A percentile compares a stretch with the other conserved stretches of the same genome.
phyloP scores from a whole-genome alignment of 2,329 filamentous ascomycete genomes.

The Fusarium miscanthi region DNA sequence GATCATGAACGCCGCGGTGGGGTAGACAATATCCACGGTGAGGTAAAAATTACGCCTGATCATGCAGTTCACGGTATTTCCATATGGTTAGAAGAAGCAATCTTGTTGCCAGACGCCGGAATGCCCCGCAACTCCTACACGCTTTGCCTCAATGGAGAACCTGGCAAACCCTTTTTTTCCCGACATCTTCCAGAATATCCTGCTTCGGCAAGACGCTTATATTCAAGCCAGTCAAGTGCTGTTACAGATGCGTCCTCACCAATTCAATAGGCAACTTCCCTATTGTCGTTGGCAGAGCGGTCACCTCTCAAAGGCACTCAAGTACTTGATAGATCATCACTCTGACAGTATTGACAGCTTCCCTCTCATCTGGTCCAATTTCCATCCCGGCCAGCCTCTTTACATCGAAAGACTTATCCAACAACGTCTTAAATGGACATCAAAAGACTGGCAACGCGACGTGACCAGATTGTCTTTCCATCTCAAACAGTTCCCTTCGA shows the following conservation, averaged over 20 bases:
- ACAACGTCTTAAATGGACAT: neutral
- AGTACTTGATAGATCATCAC: neutral
- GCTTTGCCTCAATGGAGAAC: conserved; percentile 2
- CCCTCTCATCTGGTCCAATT: neutral
- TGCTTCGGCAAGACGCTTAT: neutral
- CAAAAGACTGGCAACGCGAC: neutral
- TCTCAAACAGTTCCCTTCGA: neutral
- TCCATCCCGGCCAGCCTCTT: neutral
- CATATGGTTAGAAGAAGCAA: neutral
- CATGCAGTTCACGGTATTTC: neutral
- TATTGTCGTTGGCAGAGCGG: neutral
- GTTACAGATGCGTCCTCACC: neutral
- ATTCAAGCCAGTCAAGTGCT: neutral
- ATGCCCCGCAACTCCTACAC: conserved; percentile 7
- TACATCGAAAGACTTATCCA: neutral
- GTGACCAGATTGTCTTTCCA: neutral
- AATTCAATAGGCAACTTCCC: neutral
- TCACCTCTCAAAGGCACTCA: neutral
- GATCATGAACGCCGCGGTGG: too few relatives aligned
- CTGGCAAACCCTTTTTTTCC: neutral
- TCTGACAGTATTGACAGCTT: neutral
- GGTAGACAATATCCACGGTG: too few relatives aligned
- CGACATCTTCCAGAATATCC: neutral
- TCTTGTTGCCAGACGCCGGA: neutral
- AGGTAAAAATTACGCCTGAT: rapidly evolving